These are phyloP conservation scores for Lepiota subincarnata DNA, from an alignment of 768 basidiomycete species.

Conservation along the genomic window DNA sequence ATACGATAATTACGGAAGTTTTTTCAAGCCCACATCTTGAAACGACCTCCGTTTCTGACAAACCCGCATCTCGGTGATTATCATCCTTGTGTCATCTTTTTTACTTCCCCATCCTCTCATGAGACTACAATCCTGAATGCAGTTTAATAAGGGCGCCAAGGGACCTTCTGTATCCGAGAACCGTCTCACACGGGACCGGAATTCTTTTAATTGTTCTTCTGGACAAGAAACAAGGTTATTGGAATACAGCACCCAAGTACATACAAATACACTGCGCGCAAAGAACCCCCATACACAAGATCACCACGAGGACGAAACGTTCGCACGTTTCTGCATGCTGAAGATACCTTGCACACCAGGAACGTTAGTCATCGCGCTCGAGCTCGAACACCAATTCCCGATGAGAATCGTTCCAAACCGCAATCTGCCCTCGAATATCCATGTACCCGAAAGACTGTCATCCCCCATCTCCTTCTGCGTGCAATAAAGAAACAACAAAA, in stretches of 20 bases:
- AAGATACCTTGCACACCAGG: conserved; percentile 49
- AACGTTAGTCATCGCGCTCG: conserved; percentile 2
- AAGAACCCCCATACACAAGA: neutral
- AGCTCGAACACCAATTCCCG: conserved; percentile 42
- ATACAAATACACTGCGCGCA: neutral
- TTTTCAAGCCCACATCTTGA: neutral
- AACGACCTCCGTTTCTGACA: neutral
- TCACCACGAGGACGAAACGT: conserved; percentile 22
- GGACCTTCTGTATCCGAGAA: neutral
- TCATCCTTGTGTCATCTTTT: neutral
- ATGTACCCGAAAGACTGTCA: conserved; percentile 36
- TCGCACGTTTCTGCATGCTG: conserved; percentile 40
- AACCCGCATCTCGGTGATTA: neutral
- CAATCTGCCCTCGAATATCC: conserved; percentile 57
- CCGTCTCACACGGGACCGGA: neutral
- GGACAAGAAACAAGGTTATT: neutral
- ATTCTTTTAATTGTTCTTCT: neutral
- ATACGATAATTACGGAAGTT: neutral
- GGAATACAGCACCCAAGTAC: neutral
- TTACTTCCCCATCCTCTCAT: neutral
- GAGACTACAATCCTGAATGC: neutral
- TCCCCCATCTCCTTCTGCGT: conserved; percentile 39
- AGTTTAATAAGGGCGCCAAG: neutral
- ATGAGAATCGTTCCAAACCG: conserved; percentile 45
- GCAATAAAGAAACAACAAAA: neutral